A percentile compares a stretch with the other conserved stretches of the same genome.
These are phyloP conservation scores for Metarhizium rileyi DNA, from an alignment of 2,329 filamentous ascomycete genomes.

Conservation along the genomic window DNA sequence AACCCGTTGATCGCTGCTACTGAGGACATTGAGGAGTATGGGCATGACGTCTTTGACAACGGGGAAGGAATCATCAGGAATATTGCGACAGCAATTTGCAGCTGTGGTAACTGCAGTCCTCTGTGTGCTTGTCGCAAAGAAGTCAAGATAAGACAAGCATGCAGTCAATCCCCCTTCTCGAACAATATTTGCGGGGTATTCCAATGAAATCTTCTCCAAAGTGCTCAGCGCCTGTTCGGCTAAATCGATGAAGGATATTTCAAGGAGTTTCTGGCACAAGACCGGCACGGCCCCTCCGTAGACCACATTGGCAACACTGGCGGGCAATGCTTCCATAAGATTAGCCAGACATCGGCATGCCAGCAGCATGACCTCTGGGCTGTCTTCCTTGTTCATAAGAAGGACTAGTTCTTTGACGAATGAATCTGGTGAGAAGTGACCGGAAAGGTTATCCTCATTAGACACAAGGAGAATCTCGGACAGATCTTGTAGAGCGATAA, in stretches of 20 bases:
- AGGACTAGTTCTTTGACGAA: conserved; percentile 91
- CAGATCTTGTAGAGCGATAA: conserved; percentile 86
- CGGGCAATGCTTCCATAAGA: conserved; percentile 90
- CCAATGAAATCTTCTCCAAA: conserved; percentile 91
- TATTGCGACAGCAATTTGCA: conserved; percentile 95
- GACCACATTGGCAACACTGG: conserved; percentile 88
- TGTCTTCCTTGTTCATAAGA: conserved; percentile 91
- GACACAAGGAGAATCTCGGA: conserved; percentile 90
- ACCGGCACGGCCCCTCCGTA: conserved; percentile 96
- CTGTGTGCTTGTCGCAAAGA: conserved; percentile 95
- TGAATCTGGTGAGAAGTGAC: conserved; percentile 86
- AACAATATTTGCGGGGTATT: conserved; percentile 91
- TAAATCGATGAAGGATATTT: conserved; percentile 94
- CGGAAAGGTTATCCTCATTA: conserved; percentile 91
- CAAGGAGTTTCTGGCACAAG: conserved; percentile 85
- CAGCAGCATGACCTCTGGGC: conserved; percentile 93
- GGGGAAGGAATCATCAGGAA: conserved; percentile 84
- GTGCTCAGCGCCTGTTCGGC: conserved; percentile 96
- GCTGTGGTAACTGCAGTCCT: conserved; percentile 94
- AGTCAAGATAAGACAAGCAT: conserved; percentile 93
- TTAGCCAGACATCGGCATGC: conserved; percentile 94
- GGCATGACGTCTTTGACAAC: conserved; percentile 96
- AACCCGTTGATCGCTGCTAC: conserved; percentile 89
- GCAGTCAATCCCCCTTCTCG: conserved; percentile 90
- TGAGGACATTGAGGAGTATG: conserved; percentile 79